These are phyloP conservation scores for Monosporascus sp. DNA, from an alignment of 2,329 filamentous ascomycete species.

Conservation along the genomic window DNA sequence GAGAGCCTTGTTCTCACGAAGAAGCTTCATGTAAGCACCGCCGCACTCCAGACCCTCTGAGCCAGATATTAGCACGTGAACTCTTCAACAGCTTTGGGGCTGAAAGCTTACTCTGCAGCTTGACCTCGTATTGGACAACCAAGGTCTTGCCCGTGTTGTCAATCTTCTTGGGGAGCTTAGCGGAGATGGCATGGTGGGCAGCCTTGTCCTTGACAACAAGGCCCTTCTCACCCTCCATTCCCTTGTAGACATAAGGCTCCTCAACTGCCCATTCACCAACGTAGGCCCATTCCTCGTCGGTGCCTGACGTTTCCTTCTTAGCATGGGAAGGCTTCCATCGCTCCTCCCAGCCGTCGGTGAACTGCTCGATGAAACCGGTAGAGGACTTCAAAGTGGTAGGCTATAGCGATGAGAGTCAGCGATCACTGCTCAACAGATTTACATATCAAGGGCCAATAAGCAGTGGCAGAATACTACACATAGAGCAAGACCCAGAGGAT, in stretches of 20 bases:
- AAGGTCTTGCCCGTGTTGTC: constrained; percentile 96
- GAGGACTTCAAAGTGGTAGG: constrained; percentile 72
- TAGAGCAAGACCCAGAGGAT: background rate
- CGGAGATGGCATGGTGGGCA: constrained; percentile 97
- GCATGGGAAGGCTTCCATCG: constrained; percentile 94
- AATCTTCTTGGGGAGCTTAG: constrained; percentile 95
- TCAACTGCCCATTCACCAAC: constrained; percentile 95
- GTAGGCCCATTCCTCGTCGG: constrained; percentile 95
- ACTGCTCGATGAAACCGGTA: constrained; percentile 91
- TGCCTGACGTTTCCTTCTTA: constrained; percentile 80
- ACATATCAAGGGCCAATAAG: background rate
- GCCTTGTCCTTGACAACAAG: constrained; percentile 97
- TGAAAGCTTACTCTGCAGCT: constrained; percentile 81
- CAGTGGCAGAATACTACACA: background rate
- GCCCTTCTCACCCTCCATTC: constrained; percentile 91
- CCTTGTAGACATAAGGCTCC: constrained; percentile 85
- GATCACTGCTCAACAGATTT: background rate
- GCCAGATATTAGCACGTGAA: constrained; percentile 25
- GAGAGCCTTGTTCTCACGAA: constrained; percentile 94
- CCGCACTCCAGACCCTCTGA: constrained; percentile 91
- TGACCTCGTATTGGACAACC: constrained; percentile 98
- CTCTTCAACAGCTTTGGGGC: background rate
- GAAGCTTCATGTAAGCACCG: constrained; percentile 98
- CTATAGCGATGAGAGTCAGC: constrained; percentile 39
- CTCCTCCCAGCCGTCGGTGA: constrained; percentile 90